phyloP scores from a whole-genome alignment of 129 eudicot genomes.

The Arctium lappa region DNA sequence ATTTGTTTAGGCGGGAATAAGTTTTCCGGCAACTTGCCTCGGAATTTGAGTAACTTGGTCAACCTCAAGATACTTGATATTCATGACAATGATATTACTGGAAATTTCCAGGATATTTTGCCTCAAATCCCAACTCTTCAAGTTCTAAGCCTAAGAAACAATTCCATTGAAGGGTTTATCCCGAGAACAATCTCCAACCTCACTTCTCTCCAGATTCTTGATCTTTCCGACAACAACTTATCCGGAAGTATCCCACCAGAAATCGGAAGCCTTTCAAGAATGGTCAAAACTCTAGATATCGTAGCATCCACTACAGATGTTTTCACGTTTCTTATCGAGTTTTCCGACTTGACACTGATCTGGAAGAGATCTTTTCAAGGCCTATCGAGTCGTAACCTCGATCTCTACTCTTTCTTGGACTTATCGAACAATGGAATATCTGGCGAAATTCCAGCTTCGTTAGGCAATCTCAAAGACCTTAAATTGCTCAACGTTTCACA shows the following conservation, averaged over 20 bases:
- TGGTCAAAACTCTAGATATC: slow-evolving; percentile 36
- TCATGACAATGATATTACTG: slow-evolving; percentile 45
- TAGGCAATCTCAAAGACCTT: slow-evolving; percentile 34
- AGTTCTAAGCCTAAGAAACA: slow-evolving; percentile 48
- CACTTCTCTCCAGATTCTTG: slow-evolving; percentile 48
- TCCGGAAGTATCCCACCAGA: slow-evolving; percentile 35
- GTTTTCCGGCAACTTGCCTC: slow-evolving; percentile 49
- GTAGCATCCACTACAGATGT: slow-evolving; percentile 10
- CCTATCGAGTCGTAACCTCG: slow-evolving; percentile 32
- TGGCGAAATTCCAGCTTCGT: slow-evolving; percentile 31
- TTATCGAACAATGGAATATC: slow-evolving; percentile 34
- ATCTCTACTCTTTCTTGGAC: slow-evolving; percentile 48
- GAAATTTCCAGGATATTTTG: slow-evolving; percentile 35
- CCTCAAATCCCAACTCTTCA: slow-evolving; percentile 35
- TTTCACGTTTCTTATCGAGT: slow-evolving; percentile 39
- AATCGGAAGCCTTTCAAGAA: slow-evolving; percentile 39
- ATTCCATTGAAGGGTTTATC: slow-evolving; percentile 40
- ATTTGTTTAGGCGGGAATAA: slow-evolving; percentile 49
- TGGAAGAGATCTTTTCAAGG: slow-evolving; percentile 62
- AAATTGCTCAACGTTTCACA: slow-evolving; percentile 36
- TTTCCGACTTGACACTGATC: slow-evolving; percentile 45
- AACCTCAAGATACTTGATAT: slow-evolving; percentile 58
- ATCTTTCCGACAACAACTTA: slow-evolving; percentile 46
- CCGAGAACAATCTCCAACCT: slow-evolving; percentile 37
- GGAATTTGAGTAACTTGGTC: slow-evolving; percentile 40